These are phyloP conservation scores for Phytopythium aichiense DNA, from an alignment of 352 stramenopile species.

Conservation along the genomic window DNA sequence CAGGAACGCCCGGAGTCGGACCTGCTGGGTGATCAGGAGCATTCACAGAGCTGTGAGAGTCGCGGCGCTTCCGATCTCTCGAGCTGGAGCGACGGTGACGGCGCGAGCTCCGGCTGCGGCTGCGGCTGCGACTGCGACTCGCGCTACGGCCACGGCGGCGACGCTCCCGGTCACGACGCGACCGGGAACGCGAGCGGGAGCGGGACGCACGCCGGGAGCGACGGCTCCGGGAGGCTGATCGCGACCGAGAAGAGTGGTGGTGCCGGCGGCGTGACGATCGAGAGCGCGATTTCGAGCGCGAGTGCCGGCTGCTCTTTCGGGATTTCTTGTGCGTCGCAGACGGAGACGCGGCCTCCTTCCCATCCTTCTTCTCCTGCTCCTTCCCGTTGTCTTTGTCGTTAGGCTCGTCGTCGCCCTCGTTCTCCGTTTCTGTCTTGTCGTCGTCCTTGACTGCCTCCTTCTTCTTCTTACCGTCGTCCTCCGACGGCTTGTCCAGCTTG, in stretches of 20 bases:
- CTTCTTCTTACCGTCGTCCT: not conserved
- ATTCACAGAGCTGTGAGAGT: constrained; percentile 49
- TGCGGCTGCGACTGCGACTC: constrained; percentile 49
- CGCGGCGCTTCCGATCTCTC: constrained; percentile 35
- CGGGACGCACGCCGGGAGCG: constrained; percentile 20
- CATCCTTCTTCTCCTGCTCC: constrained; percentile 10
- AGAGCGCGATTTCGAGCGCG: constrained; percentile 48
- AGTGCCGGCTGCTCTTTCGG: constrained; percentile 52
- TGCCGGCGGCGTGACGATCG: constrained; percentile 48
- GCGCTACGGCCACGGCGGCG: constrained; percentile 38
- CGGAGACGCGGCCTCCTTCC: constrained; percentile 12
- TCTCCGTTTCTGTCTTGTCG: constrained; percentile 6
- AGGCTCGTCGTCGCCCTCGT: constrained; percentile 14
- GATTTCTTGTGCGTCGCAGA: constrained; percentile 10
- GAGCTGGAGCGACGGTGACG: constrained; percentile 61
- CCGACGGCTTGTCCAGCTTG: not conserved
- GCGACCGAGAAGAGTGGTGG: constrained; percentile 53
- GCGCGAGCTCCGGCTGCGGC: constrained; percentile 46
- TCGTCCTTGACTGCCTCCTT: constrained; percentile 12
- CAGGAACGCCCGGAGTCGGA: constrained; percentile 8
- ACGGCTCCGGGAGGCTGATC: constrained; percentile 37
- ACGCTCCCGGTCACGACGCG: constrained; percentile 34
- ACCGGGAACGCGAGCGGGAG: constrained; percentile 44
- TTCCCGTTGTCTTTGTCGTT: constrained; percentile 7
- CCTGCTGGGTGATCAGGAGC: constrained; percentile 35